Conservation (phyloP, 31 red algal species). For the Asparagopsis taxiformis region DNA sequence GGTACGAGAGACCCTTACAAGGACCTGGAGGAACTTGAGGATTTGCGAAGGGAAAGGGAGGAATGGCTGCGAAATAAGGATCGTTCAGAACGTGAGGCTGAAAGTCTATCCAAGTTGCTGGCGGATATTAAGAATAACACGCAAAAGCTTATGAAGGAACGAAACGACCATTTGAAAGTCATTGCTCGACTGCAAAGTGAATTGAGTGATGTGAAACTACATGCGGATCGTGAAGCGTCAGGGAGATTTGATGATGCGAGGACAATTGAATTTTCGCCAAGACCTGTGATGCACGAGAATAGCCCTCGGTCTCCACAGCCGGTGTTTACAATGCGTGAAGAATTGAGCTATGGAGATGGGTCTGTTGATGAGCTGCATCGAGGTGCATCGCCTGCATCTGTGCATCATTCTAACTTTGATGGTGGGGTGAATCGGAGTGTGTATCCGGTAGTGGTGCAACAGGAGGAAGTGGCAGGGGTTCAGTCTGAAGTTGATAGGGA, state of each 20-base stretch:
- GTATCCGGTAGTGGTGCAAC: not conserved
- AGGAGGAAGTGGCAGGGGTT: not conserved
- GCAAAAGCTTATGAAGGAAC: constrained; percentile 20
- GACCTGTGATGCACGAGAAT: not conserved
- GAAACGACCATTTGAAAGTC: constrained; percentile 25
- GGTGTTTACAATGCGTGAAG: no score
- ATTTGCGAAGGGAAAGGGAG: constrained; percentile 18
- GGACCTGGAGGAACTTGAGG: constrained; percentile 9
- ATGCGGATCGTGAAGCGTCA: not conserved
- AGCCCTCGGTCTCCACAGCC: no score
- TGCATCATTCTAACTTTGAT: no score
- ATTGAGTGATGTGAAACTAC: constrained; percentile 11
- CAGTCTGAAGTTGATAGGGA: no score
- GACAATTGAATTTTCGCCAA: constrained; percentile 12
- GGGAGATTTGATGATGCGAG: not conserved
- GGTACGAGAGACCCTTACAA: not conserved
- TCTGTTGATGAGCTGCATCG: no score
- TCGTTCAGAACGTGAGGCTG: constrained; percentile 20
- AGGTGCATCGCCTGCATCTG: no score
- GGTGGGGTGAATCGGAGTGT: not conserved
- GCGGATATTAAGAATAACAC: constrained; percentile 43
- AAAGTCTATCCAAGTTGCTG: constrained; percentile 13
- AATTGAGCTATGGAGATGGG: no score
- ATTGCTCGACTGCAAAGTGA: constrained; percentile 32
- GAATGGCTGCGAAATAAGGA: constrained; percentile 20